phyloP scores from a whole-genome alignment of 352 stramenopile genomes.

The Phytophthora pisi region DNA sequence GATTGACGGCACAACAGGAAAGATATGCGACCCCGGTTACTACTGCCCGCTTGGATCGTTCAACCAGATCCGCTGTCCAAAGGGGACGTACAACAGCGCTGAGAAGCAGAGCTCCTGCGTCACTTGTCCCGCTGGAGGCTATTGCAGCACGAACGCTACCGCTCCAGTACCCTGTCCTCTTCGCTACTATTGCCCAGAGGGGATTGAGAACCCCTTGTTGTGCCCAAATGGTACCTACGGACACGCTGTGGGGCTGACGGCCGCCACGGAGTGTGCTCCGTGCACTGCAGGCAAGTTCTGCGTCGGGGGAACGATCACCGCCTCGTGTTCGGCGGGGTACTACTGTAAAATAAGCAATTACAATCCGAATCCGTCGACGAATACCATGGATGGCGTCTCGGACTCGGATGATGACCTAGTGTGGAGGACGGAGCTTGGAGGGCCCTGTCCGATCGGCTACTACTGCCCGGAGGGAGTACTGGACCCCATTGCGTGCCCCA shows the following conservation, averaged over 20 bases:
- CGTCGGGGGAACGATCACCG: conserved; percentile 69
- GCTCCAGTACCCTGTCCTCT: conserved; percentile 55
- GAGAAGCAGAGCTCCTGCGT: conserved; percentile 52
- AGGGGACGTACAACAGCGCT: conserved; percentile 72
- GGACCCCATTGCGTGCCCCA: conserved; percentile 74
- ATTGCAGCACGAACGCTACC: conserved; percentile 73
- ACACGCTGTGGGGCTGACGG: conserved; percentile 47
- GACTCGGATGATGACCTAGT: conserved; percentile 5
- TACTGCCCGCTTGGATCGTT: conserved; percentile 73
- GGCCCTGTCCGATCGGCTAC: conserved; percentile 73
- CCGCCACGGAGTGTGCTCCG: conserved; percentile 56
- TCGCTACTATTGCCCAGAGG: conserved; percentile 75
- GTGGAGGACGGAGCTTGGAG: conserved; percentile 59
- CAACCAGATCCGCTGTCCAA: conserved; percentile 54
- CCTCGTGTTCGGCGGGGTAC: conserved; percentile 79
- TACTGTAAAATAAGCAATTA: conserved; percentile 81
- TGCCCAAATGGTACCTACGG: conserved; percentile 87
- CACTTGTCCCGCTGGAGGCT: conserved; percentile 63
- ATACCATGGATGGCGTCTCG: conserved; percentile 8
- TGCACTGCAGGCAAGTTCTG: conserved; percentile 85
- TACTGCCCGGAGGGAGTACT: conserved; percentile 78
- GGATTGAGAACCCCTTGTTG: conserved; percentile 47
- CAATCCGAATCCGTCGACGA: conserved; percentile 50
- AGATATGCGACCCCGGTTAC: conserved; percentile 62
- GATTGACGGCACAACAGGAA: conserved; percentile 59